A percentile compares a stretch with the other conserved stretches of the same genome.
Evolutionary conservation across 768 basidiomycete species (phyloP).

Genomic region (Lactifluus rugatus): DNA sequence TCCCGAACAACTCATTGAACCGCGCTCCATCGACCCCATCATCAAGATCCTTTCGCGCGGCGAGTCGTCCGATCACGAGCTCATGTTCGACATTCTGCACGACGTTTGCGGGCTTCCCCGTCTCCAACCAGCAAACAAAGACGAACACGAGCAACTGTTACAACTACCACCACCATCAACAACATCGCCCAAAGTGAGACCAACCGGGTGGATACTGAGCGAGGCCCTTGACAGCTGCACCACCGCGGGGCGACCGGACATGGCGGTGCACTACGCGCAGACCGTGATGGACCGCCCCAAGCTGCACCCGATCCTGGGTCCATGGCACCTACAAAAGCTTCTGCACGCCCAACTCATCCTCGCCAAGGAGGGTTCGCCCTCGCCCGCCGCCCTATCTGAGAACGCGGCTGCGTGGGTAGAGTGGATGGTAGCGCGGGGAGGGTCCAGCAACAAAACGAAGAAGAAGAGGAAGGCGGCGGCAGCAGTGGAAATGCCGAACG

Average conservation of each 20-base stretch:
- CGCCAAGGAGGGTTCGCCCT: neutral
- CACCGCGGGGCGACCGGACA: constrained; percentile 34
- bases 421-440: neutral
- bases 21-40: constrained; percentile 40
- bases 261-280: constrained; percentile 48
- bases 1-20: constrained; percentile 42
- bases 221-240: constrained; percentile 51
- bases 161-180: neutral
- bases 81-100: constrained; percentile 54
- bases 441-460: neutral
- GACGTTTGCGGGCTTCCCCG: constrained; percentile 53
- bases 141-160: neutral
- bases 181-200: constrained; percentile 29
- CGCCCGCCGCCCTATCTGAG: neutral
- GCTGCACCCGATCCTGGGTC: neutral
- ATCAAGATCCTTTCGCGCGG: constrained; percentile 50
- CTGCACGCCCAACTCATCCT: neutral
- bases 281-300: constrained; percentile 41
- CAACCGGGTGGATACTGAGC: constrained; percentile 41
- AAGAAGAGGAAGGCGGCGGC: too few relatives aligned
- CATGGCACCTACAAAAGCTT: neutral
- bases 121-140: constrained; percentile 29
- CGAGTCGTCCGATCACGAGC: constrained; percentile 45
- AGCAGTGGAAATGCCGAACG: neutral
- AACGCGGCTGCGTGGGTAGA: constrained; percentile 8